Evolutionary conservation across 2,329 filamentous ascomycete species (phyloP).

Genomic region (Fusarium heterosporum): DNA sequence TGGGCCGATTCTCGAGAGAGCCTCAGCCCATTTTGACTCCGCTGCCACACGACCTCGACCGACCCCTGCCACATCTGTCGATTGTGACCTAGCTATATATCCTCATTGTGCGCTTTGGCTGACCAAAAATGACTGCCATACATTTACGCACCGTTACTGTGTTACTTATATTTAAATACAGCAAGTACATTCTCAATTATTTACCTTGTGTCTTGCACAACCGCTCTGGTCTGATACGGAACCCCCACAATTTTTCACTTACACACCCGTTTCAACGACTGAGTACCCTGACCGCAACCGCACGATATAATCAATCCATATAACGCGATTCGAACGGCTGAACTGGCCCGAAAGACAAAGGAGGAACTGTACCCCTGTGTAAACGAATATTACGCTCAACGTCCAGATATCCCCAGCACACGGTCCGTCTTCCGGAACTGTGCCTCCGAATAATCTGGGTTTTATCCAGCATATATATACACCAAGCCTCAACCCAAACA

Average conservation of each 20-base stretch:
- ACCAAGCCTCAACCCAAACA: conserved; percentile 23
- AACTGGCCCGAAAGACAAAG: conserved; percentile 27
- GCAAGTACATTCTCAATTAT: conserved; percentile 20
- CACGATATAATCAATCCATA: conserved; percentile 22
- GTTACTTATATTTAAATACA: conserved; percentile 35
- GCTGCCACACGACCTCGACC: conserved; percentile 52
- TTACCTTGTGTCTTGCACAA: conserved; percentile 27
- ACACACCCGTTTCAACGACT: conserved; percentile 27
- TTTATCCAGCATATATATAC: conserved; percentile 36
- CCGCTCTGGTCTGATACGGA: conserved; percentile 14
- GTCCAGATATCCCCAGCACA: conserved; percentile 25
- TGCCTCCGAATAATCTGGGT: conserved; percentile 17
- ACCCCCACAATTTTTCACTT: conserved; percentile 31
- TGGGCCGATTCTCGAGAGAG: conserved; percentile 53
- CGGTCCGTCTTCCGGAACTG: conserved; percentile 28
- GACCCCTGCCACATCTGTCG: conserved; percentile 50
- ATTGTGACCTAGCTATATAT: conserved; percentile 50
- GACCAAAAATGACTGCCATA: conserved; percentile 18
- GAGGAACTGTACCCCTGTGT: conserved; percentile 30
- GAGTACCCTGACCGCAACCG: conserved; percentile 12
- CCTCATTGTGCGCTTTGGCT: conserved; percentile 43
- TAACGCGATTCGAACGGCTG: conserved; percentile 22
- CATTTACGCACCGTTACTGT: conserved; percentile 30
- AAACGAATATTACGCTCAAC: conserved; percentile 20
- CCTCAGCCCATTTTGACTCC: conserved; percentile 53